These are phyloP conservation scores for Plasmodium cynomolgi DNA, from an alignment of 169 alveolate genomes.

Conservation along the genomic window DNA sequence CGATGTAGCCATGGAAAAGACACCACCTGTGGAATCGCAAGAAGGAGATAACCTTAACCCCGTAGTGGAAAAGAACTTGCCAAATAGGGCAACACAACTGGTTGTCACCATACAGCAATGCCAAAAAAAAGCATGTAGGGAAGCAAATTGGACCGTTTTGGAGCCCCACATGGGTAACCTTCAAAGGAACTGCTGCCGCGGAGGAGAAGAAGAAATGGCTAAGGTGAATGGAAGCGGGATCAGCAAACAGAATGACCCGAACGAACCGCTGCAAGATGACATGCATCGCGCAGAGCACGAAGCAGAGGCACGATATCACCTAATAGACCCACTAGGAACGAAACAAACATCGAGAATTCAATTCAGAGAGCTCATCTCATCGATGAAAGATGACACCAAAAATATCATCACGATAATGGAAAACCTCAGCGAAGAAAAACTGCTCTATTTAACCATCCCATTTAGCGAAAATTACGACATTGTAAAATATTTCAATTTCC, in stretches of 20 bases:
- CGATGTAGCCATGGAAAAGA: not conserved
- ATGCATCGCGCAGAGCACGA: not conserved
- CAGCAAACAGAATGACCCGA: not conserved
- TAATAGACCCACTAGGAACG: not conserved
- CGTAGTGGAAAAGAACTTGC: not conserved
- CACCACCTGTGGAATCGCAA: not conserved
- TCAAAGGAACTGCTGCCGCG: not conserved
- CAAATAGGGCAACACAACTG: not conserved
- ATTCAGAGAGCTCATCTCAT: slow-evolving; percentile 1
- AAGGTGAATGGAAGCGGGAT: not conserved
- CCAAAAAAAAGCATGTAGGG: not conserved
- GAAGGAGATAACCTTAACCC: not conserved
- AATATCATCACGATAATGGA: not conserved
- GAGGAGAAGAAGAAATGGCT: not conserved
- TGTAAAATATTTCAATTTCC: slow-evolving; percentile 23
- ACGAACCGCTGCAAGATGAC: not conserved
- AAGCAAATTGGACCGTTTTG: not conserved
- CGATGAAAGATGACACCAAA: slow-evolving; percentile 16
- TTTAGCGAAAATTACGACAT: slow-evolving; percentile 29
- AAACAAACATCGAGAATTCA: not conserved
- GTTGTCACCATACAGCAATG: not conserved
- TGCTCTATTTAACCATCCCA: slow-evolving; percentile 13
- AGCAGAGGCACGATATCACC: not conserved
- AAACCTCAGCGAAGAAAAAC: slow-evolving; percentile 36
- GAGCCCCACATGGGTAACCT: not conserved